Evolutionary conservation across 495 filamentous ascomycete species (phyloP).

Genomic region (Talaromyces liani): DNA sequence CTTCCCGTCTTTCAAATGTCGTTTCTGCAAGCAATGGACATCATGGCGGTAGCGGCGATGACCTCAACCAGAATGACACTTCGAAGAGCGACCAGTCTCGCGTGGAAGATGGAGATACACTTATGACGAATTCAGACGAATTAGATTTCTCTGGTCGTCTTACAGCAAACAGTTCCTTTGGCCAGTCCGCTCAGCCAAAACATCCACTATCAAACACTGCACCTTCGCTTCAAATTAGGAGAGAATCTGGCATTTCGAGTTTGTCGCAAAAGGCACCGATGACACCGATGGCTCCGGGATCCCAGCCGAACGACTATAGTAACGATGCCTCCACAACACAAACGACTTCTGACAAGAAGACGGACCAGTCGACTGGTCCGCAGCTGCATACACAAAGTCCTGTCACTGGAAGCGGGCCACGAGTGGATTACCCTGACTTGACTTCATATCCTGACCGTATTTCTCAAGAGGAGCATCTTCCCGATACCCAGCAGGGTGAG

Average conservation of each 20-base stretch:
- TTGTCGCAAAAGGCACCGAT: constrained; percentile 65
- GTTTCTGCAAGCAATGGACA: constrained; percentile 47
- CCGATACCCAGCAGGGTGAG: constrained; percentile 37
- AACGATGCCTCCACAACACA: constrained; percentile 81
- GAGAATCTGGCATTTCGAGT: constrained; percentile 39
- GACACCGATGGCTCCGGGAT: constrained; percentile 67
- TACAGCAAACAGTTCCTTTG: constrained; percentile 43
- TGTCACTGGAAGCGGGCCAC: constrained; percentile 24
- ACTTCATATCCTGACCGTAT: constrained; percentile 34
- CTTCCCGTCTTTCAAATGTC: constrained; percentile 35
- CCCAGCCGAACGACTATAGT: constrained; percentile 64
- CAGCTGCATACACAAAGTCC: constrained; percentile 55
- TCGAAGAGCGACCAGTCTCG: constrained; percentile 54
- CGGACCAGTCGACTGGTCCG: constrained; percentile 36
- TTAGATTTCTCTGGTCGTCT: constrained; percentile 31
- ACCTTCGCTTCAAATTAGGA: constrained; percentile 43
- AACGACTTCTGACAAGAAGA: constrained; percentile 74
- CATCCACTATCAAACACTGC: constrained; percentile 43
- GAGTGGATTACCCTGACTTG: constrained; percentile 30
- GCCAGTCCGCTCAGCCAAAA: constrained; percentile 44
- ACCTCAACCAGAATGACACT: constrained; percentile 36
- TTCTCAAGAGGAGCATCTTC: constrained; percentile 38
- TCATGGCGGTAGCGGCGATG: constrained; percentile 37
- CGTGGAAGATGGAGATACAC: constrained; percentile 52
- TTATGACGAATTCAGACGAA: constrained; percentile 39